phyloP scores from a whole-genome alignment of 2,329 filamentous ascomycete genomes.

The Chrysoporthe puriensis region DNA sequence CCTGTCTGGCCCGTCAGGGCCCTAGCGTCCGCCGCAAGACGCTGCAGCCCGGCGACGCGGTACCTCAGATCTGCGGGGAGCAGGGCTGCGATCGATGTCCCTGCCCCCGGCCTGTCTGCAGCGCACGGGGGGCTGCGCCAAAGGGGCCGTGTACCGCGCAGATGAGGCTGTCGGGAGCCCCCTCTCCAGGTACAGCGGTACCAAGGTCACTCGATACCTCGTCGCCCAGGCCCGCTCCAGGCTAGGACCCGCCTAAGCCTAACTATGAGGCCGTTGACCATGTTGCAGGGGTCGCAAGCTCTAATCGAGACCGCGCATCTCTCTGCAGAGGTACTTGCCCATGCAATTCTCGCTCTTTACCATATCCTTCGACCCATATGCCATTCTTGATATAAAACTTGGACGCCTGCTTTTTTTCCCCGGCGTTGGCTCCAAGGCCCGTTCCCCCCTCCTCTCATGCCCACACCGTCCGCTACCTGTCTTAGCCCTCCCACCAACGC shows the following conservation, averaged over 20 bases:
- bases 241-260: neutral
- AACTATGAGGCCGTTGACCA: slow-evolving; percentile 4
- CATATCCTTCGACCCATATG: neutral
- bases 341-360: neutral
- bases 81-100: neutral
- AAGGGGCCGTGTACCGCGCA: neutral
- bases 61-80: neutral
- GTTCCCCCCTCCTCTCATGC: neutral
- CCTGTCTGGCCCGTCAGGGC: neutral
- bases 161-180: neutral
- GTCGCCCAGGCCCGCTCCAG: neutral
- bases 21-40: neutral
- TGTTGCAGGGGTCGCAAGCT: neutral
- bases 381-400: slow-evolving; percentile 1
- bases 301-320: neutral
- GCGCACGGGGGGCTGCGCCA: neutral
- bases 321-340: neutral
- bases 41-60: neutral
- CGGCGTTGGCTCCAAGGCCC: neutral
- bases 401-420: neutral
- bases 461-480: neutral
- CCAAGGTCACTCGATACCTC: neutral
- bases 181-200: neutral
- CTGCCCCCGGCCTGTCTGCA: neutral
- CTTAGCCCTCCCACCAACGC: neutral